These are phyloP conservation scores for Colletotrichum costaricense DNA, from an alignment of 2,329 filamentous ascomycete genomes.

Conservation along the genomic window DNA sequence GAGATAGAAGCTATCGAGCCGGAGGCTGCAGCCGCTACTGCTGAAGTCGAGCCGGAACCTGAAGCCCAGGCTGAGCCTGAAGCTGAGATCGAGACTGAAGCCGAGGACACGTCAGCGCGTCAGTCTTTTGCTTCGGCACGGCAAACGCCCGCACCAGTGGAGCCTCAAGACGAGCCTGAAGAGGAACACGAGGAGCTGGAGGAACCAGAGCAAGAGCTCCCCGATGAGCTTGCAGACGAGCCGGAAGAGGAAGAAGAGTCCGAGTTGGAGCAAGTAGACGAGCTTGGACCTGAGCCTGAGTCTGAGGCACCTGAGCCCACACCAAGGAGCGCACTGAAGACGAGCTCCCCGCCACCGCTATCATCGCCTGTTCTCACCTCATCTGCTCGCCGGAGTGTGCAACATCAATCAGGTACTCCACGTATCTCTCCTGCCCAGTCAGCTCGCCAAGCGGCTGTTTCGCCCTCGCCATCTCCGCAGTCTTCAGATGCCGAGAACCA, in stretches of 20 bases:
- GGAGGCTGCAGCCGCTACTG: not conserved
- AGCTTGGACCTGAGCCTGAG: slow-evolving; percentile 21
- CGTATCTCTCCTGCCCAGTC: slow-evolving; percentile 56
- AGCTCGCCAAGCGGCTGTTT: slow-evolving; percentile 64
- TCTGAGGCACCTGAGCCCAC: slow-evolving; percentile 29
- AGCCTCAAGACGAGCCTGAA: not conserved
- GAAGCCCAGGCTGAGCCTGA: not conserved
- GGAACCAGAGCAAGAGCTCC: not conserved
- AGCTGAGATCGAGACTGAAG: slow-evolving; percentile 21
- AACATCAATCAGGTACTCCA: slow-evolving; percentile 53
- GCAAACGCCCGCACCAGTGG: slow-evolving; percentile 31
- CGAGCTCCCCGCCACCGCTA: slow-evolving; percentile 43
- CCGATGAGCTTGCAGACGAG: slow-evolving; percentile 5
- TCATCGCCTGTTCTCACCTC: slow-evolving; percentile 35
- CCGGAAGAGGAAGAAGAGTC: not conserved
- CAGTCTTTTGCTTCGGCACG: slow-evolving; percentile 34
- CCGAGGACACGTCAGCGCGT: slow-evolving; percentile 19
- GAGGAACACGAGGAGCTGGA: slow-evolving; percentile 1
- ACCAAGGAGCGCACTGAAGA: slow-evolving; percentile 37
- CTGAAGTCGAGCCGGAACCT: not conserved
- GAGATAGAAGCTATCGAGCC: slow-evolving; percentile 8
- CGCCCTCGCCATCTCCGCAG: slow-evolving; percentile 76
- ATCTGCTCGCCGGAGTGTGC: slow-evolving; percentile 45
- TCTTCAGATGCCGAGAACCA: slow-evolving; percentile 85
- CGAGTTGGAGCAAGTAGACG: slow-evolving; percentile 2